Percentiles rank a stretch among this genome's conserved stretches.
Evolutionary conservation across 495 filamentous ascomycete genomes (phyloP).

Genomic region (Penicillium pulvis): DNA sequence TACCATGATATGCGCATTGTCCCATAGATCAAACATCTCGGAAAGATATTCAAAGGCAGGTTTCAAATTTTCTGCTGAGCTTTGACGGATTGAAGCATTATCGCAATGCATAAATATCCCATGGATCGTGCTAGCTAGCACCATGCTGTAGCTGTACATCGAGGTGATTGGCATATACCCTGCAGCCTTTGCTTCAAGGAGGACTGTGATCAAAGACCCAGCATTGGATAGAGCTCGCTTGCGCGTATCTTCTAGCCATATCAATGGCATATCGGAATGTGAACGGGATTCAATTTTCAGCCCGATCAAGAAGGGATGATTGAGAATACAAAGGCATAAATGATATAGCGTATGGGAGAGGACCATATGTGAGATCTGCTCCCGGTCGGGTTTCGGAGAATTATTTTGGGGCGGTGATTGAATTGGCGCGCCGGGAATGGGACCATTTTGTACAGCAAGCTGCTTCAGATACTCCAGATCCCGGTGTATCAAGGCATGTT

Average conservation of each 20-base stretch:
- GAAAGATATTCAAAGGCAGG: constrained; percentile 22
- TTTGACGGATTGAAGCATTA: constrained; percentile 11
- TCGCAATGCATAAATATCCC: constrained; percentile 21
- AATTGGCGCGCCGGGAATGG: constrained; percentile 10
- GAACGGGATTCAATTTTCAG: constrained; percentile 13
- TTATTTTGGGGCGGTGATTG: constrained; percentile 9
- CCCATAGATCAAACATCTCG: constrained; percentile 27
- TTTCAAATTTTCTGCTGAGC: constrained; percentile 24
- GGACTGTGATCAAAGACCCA: constrained; percentile 18
- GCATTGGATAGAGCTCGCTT: constrained; percentile 17
- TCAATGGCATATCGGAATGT: constrained; percentile 10
- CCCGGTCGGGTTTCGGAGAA: constrained; percentile 15
- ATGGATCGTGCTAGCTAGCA: constrained; percentile 31
- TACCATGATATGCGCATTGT: constrained; percentile 27
- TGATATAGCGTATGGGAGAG: constrained; percentile 31
- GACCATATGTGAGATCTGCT: constrained; percentile 27
- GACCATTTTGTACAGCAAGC: constrained; percentile 18
- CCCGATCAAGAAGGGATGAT: constrained; percentile 31
- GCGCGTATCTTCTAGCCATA: constrained; percentile 19
- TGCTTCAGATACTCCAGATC: constrained; percentile 29
- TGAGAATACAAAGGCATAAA: constrained; percentile 31
- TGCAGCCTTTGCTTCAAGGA: constrained; percentile 30
- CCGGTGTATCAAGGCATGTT: constrained; percentile 21
- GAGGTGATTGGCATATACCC: constrained; percentile 28
- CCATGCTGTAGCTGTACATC: constrained; percentile 31